These are phyloP conservation scores for Metarhizium anisopliae DNA, from an alignment of 2,329 filamentous ascomycete genomes.

Conservation along the genomic window DNA sequence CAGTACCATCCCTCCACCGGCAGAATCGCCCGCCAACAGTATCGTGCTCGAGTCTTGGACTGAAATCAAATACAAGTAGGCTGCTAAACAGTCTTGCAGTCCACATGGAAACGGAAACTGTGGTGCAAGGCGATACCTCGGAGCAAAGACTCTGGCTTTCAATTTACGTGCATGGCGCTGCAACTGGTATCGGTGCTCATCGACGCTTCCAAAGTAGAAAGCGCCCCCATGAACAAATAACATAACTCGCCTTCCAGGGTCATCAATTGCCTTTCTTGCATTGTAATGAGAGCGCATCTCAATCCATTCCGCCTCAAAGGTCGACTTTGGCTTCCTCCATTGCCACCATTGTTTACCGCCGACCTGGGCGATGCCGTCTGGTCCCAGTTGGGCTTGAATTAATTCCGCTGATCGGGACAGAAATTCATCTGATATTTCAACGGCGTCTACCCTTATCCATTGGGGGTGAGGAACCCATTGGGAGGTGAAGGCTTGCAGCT, in stretches of 20 bases:
- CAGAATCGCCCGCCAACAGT: conserved; percentile 83
- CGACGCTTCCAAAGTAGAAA: conserved; percentile 92
- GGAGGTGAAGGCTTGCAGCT: conserved; percentile 81
- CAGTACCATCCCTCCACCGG: conserved; percentile 83
- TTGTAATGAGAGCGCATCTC: conserved; percentile 77
- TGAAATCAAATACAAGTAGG: conserved; percentile 75
- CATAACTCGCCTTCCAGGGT: conserved; percentile 67
- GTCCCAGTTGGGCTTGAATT: conserved; percentile 67
- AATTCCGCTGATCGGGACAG: conserved; percentile 57
- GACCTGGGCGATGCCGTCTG: conserved; percentile 62
- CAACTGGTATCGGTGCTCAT: conserved; percentile 97
- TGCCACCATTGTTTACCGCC: conserved; percentile 86
- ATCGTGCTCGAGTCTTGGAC: conserved; percentile 73
- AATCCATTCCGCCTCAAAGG: conserved; percentile 83
- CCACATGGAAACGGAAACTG: conserved; percentile 96
- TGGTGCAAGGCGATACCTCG: conserved; percentile 77
- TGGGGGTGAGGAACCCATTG: conserved; percentile 86
- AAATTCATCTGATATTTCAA: conserved; percentile 55
- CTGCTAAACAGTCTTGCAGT: conserved; percentile 78
- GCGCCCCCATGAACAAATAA: conserved; percentile 90
- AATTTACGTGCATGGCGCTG: conserved; percentile 92
- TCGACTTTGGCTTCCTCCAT: conserved; percentile 61
- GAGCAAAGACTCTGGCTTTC: conserved; percentile 80
- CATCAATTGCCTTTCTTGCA: conserved; percentile 54
- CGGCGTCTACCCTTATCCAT: conserved; percentile 74